These are phyloP conservation scores for Cladorrhinum sp. DNA, from an alignment of 2,329 filamentous ascomycete genomes.

Conservation along the genomic window DNA sequence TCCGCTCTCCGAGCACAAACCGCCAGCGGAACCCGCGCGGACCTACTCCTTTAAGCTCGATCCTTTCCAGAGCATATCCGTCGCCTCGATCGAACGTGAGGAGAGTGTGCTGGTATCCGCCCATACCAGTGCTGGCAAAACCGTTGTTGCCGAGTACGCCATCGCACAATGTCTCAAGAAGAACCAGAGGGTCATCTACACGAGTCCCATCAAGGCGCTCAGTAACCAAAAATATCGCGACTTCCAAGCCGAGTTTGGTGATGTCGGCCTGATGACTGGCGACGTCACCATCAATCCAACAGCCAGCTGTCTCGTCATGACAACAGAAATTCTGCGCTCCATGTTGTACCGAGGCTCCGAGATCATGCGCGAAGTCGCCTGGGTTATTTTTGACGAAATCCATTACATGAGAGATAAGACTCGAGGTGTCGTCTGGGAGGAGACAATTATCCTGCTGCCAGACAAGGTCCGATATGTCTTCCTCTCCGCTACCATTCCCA, in stretches of 20 bases:
- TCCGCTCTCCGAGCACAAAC: constrained; percentile 89
- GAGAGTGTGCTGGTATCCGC: constrained; percentile 97
- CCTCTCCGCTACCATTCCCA: constrained; percentile 95
- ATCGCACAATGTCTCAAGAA: constrained; percentile 96
- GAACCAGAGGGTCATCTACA: constrained; percentile 98
- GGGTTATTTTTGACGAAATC: constrained; percentile 98
- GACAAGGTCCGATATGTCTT: constrained; percentile 99
- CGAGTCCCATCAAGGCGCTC: constrained; percentile 96
- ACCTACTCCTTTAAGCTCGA: constrained; percentile 88
- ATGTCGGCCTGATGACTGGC: constrained; percentile 96
- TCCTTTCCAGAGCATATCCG: constrained; percentile 93
- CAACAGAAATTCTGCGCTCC: constrained; percentile 95
- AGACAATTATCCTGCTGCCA: constrained; percentile 95
- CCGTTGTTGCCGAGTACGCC: constrained; percentile 95
- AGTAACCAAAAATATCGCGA: constrained; percentile 99
- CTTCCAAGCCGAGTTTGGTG: constrained; percentile 91
- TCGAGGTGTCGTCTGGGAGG: constrained; percentile 97
- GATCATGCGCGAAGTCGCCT: constrained; percentile 98
- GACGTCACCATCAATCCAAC: constrained; percentile 99
- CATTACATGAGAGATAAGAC: constrained; percentile 96
- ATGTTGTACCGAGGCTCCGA: constrained; percentile 98
- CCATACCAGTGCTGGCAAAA: constrained; percentile 97
- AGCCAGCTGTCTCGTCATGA: constrained; percentile 97
- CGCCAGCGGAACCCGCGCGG: constrained; percentile 81
- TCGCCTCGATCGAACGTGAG: constrained; percentile 90